phyloP scores from a whole-genome alignment of 148 eudicot species.

The Nyssa sinensis region DNA sequence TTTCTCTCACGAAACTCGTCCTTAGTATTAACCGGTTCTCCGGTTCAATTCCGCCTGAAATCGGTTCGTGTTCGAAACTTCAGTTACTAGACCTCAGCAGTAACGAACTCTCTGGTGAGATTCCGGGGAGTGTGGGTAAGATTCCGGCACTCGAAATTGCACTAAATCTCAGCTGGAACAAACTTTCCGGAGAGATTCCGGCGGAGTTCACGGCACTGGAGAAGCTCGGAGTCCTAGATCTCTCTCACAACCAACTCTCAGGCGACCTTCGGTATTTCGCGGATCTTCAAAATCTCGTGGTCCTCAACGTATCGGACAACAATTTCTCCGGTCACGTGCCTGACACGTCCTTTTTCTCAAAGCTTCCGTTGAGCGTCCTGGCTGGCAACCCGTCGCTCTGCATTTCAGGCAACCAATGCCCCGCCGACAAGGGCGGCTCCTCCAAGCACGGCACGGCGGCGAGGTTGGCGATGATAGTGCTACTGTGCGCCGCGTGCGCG shows the following conservation, averaged over 20 bases:
- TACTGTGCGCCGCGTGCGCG: conserved; percentile 56
- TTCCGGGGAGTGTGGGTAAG: conserved; percentile 67
- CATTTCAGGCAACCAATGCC: conserved; percentile 40
- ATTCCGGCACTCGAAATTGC: conserved; percentile 84
- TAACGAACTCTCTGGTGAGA: conserved; percentile 60
- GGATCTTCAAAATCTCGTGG: conserved; percentile 68
- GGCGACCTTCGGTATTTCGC: conserved; percentile 58
- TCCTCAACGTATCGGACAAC: conserved; percentile 69
- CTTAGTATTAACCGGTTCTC: conserved; percentile 50
- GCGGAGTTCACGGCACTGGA: conserved; percentile 52
- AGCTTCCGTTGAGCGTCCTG: conserved; percentile 58
- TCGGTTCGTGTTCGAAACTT: conserved; percentile 77
- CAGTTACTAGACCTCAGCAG: conserved; percentile 77
- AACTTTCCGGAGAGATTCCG: conserved; percentile 73
- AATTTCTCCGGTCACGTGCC: conserved; percentile 73
- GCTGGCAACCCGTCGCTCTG: conserved; percentile 61
- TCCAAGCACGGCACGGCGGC: conserved; percentile 34
- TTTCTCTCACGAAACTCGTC: conserved; percentile 74
- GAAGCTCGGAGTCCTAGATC: conserved; percentile 80
- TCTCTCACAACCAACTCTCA: conserved; percentile 70
- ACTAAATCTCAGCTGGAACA: conserved; percentile 77
- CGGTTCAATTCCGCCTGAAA: conserved; percentile 62
- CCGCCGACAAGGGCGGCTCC: conserved; percentile 15
- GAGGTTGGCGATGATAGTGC: conserved; percentile 67
- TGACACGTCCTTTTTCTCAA: conserved; percentile 58